Conservation (phyloP, 257 asterid genomes). For the Rhazya stricta region DNA sequence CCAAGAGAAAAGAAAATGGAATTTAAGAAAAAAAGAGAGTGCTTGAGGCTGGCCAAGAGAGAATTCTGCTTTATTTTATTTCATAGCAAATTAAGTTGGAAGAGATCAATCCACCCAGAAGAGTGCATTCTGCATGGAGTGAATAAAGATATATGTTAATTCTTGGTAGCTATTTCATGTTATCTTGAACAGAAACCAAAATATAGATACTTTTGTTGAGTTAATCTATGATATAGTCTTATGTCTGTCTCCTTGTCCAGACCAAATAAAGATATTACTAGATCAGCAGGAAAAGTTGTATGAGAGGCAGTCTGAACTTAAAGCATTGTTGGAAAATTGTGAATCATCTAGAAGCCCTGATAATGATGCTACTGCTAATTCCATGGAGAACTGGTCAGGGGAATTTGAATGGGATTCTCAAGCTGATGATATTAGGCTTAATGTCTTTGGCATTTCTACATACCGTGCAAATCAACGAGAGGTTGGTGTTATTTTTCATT, state of each 20-base stretch:
- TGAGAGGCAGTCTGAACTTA: slow-evolving; percentile 72
- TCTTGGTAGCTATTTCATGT: not conserved
- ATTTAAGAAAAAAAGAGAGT: not conserved
- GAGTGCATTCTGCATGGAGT: not conserved
- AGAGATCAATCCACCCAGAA: not conserved
- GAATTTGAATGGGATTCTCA: slow-evolving; percentile 71
- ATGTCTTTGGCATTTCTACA: slow-evolving; percentile 73
- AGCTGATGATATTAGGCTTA: slow-evolving; percentile 84
- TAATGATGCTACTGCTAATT: slow-evolving; percentile 48
- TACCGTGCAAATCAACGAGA: slow-evolving; percentile 95
- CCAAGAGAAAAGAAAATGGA: not conserved
- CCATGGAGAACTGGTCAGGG: slow-evolving; percentile 72
- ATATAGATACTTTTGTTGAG: not conserved
- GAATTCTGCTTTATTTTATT: not conserved
- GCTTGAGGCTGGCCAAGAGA: not conserved
- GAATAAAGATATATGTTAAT: not conserved
- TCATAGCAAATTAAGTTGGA: not conserved
- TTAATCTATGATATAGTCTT: not conserved
- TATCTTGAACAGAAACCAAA: slow-evolving; percentile 1
- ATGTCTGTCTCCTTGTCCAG: slow-evolving; percentile 34
- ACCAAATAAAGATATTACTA: slow-evolving; percentile 63
- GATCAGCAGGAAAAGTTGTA: slow-evolving; percentile 73
- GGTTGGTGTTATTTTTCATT: slow-evolving; percentile 34
- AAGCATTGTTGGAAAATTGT: slow-evolving; percentile 54
- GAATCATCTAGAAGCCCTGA: slow-evolving; percentile 49